A percentile compares a stretch with the other conserved stretches of the same genome.
Evolutionary conservation across 139 green algal genomes (phyloP).

Genomic region (Chlorella sp.): DNA sequence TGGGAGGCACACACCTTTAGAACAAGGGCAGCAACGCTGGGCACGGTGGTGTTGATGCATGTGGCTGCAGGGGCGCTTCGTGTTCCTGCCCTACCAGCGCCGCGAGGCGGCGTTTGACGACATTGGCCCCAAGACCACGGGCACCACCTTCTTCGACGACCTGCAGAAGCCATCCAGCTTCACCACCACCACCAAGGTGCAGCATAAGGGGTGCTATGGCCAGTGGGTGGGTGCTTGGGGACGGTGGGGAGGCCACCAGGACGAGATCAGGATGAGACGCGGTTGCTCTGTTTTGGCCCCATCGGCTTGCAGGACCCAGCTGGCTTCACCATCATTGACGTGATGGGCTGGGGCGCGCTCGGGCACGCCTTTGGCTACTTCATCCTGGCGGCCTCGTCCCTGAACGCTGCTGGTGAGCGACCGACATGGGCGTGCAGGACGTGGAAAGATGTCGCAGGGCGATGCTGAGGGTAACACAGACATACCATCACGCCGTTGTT

Average conservation of each 20-base stretch:
- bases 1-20: too few species aligned
- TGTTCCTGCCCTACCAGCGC: constrained; percentile 30
- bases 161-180: constrained; percentile 27
- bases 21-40: too few species aligned
- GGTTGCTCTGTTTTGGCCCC: neutral
- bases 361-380: constrained; percentile 69
- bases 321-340: constrained; percentile 58
- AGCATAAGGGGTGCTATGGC: too few species aligned
- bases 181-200: constrained; percentile 11
- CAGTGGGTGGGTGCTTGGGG: too few species aligned
- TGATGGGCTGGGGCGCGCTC: constrained; percentile 77
- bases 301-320: neutral
- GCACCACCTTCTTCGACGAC: constrained; percentile 70
- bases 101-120: constrained; percentile 22
- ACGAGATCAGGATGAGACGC: too few species aligned
- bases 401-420: constrained; percentile 16
- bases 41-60: too few species aligned
- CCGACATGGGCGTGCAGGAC: neutral
- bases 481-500: too few species aligned
- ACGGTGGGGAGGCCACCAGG: too few species aligned
- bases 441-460: neutral
- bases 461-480: too few species aligned
- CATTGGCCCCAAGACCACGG: constrained; percentile 36
- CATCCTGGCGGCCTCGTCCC: constrained; percentile 38
- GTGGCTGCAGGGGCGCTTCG: constrained; percentile 19